Base-by-base conservation (phyloP, 129 eudicot species). In the Solidago caesia region DNA sequence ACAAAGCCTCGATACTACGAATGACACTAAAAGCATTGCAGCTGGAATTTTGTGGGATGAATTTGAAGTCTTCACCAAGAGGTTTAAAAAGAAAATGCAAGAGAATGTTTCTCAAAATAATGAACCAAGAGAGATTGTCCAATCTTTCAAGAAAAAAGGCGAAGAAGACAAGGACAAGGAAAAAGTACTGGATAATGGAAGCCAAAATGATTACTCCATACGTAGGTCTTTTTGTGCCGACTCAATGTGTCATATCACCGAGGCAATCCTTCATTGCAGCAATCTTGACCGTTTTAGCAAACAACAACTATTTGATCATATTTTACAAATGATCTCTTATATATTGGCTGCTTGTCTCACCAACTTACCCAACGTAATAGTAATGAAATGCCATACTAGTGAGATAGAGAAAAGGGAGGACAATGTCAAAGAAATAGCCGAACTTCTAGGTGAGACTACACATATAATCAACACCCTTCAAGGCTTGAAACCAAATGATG, bases 281-380 rank as follows among this genome's bases (percentile, higher is more conserved):
- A 12, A 4, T 43, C 13, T 2, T 59, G 64, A 26, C 14, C 2
- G 13, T 0, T 7, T 12, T 39, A 66, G 21, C 43, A 48, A 27
- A 76, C 72, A 67, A 15, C n/a, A 21, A 4, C 6, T 81, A 10
- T 82, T 82, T 58, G 58, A 46, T 0, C 15, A 66, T 7, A 10
- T 85, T 45, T 60, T 44, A 0, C 25, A 21, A 7, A 68, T 81
- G 83, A 77, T 85, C 47, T 71, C 83, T 2, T 71, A 70, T 60
- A 75, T 85, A 53, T 4, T 81, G 44, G 48, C 55, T 53, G 80
- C 0, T 21, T 21, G 21, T 21, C 21, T 21, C 21, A 21, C 21
- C 21, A 21, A 21, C 21, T 21, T 21, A 21, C 21, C 21, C 21
- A 21, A 21, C 0, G 21, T 21, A 21, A 21, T 21, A 21, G 21